phyloP scores from a whole-genome alignment of 768 basidiomycete species.

The Lentinus brumalis region DNA sequence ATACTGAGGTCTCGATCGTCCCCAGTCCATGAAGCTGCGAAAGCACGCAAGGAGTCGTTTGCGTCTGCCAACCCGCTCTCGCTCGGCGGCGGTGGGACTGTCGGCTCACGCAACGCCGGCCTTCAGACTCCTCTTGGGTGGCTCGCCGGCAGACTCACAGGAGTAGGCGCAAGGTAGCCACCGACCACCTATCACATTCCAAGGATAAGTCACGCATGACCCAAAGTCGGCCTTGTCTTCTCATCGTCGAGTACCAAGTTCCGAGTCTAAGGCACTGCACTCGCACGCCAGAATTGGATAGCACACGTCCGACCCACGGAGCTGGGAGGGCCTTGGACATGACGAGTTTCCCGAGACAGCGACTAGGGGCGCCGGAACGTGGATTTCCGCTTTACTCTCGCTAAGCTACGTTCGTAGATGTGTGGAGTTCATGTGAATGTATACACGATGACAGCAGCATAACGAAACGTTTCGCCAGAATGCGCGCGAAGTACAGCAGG shows the following conservation, averaged over 20 bases:
- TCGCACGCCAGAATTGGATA: constrained; percentile 6
- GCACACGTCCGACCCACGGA: not conserved
- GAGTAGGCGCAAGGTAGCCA: constrained; percentile 52
- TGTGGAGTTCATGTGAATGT: not conserved
- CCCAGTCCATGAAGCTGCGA: constrained; percentile 71
- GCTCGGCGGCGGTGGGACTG: constrained; percentile 52
- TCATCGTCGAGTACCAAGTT: not conserved
- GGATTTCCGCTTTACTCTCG: not conserved
- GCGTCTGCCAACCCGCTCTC: constrained; percentile 82
- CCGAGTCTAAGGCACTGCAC: constrained; percentile 13
- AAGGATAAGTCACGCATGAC: not conserved
- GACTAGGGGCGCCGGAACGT: not conserved
- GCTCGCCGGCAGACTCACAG: constrained; percentile 74
- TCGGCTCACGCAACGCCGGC: constrained; percentile 58
- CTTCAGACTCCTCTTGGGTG: constrained; percentile 77
- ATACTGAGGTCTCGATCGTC: not conserved
- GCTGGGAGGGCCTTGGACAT: not conserved
- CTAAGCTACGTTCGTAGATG: not conserved
- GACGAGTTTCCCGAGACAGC: not conserved
- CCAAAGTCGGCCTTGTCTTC: not conserved
- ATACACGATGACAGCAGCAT: not conserved
- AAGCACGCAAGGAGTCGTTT: constrained; percentile 76
- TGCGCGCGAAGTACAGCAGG: not conserved
- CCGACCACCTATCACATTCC: not conserved
- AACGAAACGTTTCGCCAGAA: not conserved